Base-by-base conservation (phyloP, 75 land plant genomes). In the Selaginella moellendorffii region DNA sequence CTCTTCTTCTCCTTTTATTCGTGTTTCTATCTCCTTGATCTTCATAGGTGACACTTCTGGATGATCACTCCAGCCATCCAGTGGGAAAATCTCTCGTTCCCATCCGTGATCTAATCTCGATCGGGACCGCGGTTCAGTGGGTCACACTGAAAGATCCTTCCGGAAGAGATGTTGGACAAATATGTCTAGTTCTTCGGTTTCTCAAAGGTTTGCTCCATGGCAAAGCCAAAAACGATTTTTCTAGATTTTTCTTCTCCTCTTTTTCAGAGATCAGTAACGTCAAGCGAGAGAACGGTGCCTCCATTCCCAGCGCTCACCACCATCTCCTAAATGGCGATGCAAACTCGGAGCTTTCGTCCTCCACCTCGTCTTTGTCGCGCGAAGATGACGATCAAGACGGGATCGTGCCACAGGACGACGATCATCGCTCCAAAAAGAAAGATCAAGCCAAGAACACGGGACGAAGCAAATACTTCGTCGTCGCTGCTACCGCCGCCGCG, bases 11-110 rank as follows among this genome's bases (percentile, higher is more conserved):
- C 46, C 5, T 36, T 36, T 36, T 36, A 36, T 14, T 36, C 14
- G 46, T 36, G 14, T 5, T n/a, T n/a, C n/a, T 36, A 36, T 5
- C 14, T 36, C 46, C 14, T 36, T 36, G 5, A 36, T 36, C 10
- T 36, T 5, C 14, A 36, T 36, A 36, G 46, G 46, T 36, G 46
- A 14, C 46, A 14, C 46, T 36, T 5, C 14, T 5, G 46, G 46
- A 36, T 36, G 46, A 36, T 36, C 14, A 5, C 14, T 5, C 14
- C 10, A 36, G 14, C 14, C 46, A 5, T 56, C 17, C 24, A 8
- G 59, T 56, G 8, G 59, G 59, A 21, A 56, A 56, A 56, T 5
- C 59, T 56, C n/a, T n/a, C 5, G 8, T 56, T 19, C 59, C 59
- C 5, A 56, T 56, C 8, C 8, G 59, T 19, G 59, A 56, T 19